Base-by-base conservation (phyloP, 495 filamentous ascomycete species). In the Penicillium psychrofluorescens region DNA sequence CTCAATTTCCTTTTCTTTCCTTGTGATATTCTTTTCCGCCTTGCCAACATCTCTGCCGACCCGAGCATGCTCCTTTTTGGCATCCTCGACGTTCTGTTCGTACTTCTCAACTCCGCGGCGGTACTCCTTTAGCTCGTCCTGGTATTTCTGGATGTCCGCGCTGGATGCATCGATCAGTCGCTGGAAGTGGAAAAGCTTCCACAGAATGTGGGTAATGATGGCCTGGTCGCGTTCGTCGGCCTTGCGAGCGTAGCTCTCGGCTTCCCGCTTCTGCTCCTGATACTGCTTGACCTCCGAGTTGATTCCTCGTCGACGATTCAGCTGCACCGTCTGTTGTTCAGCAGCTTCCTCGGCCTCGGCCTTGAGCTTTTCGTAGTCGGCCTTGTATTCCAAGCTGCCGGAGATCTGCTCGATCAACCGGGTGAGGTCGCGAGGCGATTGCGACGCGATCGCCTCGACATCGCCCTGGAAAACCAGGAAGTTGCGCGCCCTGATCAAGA, bases 391-490 rank as follows among this genome's bases (percentile, higher is more conserved):
- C 41, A 96, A 64, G 66, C 88, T 95, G 37, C 92, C 92, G 1
- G 90, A 95, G 40, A 99, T 97, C 65, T 96, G 92, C 68, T 99
- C 92, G 36, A 99, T 94, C 40, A 97, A 66, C 15, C 87, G 82
- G 0, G 92, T 99, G n/a, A 97, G 78, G 51, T 97, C 92, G 50
- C 83, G 86, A 0, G 92, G 88, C 0, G 87, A 88, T 61, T 97
- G 92, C 7, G 88, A 85, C 6, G 92, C 94, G 51, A 99, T 96
- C n/a, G 88, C 83, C 66, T 99, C 92, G 35, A 99, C 92, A 60
- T 99, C 92, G 41, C 92, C 92, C 63, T 99, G 92, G 65, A 97
- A 97, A 27, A 99, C 92, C 0, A 99, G 75, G 64, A 97, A 99
- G 62, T 97, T 97, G 45, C 92, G 83, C 30, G 92, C 92, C 62